Conservation (phyloP, 2,329 filamentous ascomycete species). For the Lasiodiplodia gonubiensis region DNA sequence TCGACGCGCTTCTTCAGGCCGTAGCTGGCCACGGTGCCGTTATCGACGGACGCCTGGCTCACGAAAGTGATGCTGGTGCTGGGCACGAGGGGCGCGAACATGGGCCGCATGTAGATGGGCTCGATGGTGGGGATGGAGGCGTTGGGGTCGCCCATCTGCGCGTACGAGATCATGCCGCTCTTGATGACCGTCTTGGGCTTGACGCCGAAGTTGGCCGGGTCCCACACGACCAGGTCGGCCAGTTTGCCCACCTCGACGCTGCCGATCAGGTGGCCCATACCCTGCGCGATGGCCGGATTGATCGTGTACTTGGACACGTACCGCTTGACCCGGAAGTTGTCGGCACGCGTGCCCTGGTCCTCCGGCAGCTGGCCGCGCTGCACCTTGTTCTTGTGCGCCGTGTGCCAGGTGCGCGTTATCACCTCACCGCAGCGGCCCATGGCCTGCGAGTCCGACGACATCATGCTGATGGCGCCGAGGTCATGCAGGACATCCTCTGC, state of each 20-base stretch:
- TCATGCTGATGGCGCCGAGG: slow-evolving; percentile 94
- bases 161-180: slow-evolving; percentile 81
- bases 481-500: slow-evolving; percentile 97
- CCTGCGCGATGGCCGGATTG: slow-evolving; percentile 90
- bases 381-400: slow-evolving; percentile 93
- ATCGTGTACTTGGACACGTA: slow-evolving; percentile 97
- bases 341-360: slow-evolving; percentile 78
- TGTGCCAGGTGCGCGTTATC: slow-evolving; percentile 92
- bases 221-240: slow-evolving; percentile 89
- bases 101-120: slow-evolving; percentile 80
- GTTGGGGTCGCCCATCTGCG: slow-evolving; percentile 72
- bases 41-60: slow-evolving; percentile 71
- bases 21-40: slow-evolving; percentile 72
- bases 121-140: slow-evolving; percentile 80
- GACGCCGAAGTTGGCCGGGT: slow-evolving; percentile 81
- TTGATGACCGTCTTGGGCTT: slow-evolving; percentile 85
- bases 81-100: slow-evolving; percentile 81
- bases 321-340: slow-evolving; percentile 90
- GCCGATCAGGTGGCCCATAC: slow-evolving; percentile 85
- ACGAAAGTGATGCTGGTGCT: slow-evolving; percentile 81
- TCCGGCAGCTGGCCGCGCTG: slow-evolving; percentile 79
- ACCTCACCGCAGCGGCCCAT: slow-evolving; percentile 98
- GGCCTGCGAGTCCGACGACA: slow-evolving; percentile 92
- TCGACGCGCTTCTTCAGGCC: slow-evolving; percentile 79
- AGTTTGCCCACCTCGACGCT: slow-evolving; percentile 88